Evolutionary conservation across 2,329 filamentous ascomycete genomes (phyloP), one percentile per base, ranked within the genome.

Genomic region (Fusarium subtropicale): DNA sequence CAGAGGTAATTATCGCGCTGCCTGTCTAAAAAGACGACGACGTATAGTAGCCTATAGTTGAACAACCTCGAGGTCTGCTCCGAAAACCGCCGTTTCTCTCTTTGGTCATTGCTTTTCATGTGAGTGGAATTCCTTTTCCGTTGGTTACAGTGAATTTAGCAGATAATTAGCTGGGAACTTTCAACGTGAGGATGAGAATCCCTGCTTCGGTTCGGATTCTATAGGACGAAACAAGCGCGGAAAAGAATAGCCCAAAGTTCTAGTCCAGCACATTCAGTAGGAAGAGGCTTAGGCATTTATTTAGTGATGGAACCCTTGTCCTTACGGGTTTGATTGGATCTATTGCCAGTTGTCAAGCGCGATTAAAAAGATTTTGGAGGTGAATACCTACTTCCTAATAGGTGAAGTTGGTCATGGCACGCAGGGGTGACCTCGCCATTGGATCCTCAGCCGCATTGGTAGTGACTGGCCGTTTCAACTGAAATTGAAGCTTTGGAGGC

Each of bases 171-270:
- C 5, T 36, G 18, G 6, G 30, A 22, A 13, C 24, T n/a, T 36
- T 9, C 12, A 20, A 13, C 12, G 26, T 22, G 26, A 30, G 63
- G 38, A 58, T 57, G 53, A 16, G 26, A 36, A 68, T 55, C 64
- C 53, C 28, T 64, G 57, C 41, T 46, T 31, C 34, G 24, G 26
- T 41, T 47, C n/a, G 20, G 26, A 47, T 41, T 10, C 24, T 33
- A 39, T 22, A 50, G 64, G 42, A 69, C 66, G 66, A 68, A 68
- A 68, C 66, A 68, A 68, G 66, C 66, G 66, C 66, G 50, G 31
- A 33, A 55, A 31, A 42, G 22, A 26, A 36, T 22, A 26, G 28
- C 11, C 36, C 34, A 26, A 11, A 31, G 28, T 18, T 18, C 13
- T 34, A 28, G 52, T 18, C 26, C 24, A 36, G 12, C 33, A 34